Percentiles rank a stretch among this genome's conserved stretches.
Evolutionary conservation across 2,329 filamentous ascomycete genomes (phyloP).

Genomic region (Venturia carpophila): DNA sequence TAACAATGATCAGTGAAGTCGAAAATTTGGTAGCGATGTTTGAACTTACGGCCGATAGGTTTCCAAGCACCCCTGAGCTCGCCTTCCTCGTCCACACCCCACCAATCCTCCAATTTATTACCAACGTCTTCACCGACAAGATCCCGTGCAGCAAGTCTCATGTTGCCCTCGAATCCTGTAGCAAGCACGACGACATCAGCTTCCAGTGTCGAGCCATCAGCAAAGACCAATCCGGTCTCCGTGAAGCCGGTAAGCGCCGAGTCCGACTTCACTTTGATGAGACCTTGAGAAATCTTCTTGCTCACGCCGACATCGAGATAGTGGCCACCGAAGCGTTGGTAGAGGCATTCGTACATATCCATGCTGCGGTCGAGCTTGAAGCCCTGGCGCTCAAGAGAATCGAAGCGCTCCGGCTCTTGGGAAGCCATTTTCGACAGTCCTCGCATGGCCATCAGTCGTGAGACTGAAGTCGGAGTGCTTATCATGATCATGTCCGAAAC

Average conservation of each 20-base stretch:
- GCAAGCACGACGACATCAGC: constrained; percentile 54
- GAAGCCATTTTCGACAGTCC: constrained; percentile 27
- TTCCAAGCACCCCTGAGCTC: constrained; percentile 39
- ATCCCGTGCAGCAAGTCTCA: constrained; percentile 43
- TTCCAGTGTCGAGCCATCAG: constrained; percentile 49
- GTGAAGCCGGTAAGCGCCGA: constrained; percentile 34
- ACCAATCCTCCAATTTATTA: constrained; percentile 45
- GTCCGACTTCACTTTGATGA: constrained; percentile 51
- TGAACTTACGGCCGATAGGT: constrained; percentile 31
- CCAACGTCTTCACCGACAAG: constrained; percentile 57
- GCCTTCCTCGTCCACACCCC: constrained; percentile 39
- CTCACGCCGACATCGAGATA: constrained; percentile 63
- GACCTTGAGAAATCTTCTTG: constrained; percentile 54
- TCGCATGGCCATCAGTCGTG: constrained; percentile 50
- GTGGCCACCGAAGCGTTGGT: constrained; percentile 59
- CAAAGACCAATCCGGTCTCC: constrained; percentile 31
- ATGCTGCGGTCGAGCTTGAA: constrained; percentile 55
- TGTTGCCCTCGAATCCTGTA: constrained; percentile 54
- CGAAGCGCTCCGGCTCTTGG: constrained; percentile 35
- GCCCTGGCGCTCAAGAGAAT: constrained; percentile 46
- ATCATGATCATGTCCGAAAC: constrained; percentile 58
- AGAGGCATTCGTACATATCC: constrained; percentile 49
- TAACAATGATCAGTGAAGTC: constrained; percentile 23
- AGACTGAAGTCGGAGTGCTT: constrained; percentile 50
- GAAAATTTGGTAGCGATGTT: not conserved